Conservation (phyloP, 1,284 basidiomycete genomes). For the Apiotrichum sp. region DNA sequence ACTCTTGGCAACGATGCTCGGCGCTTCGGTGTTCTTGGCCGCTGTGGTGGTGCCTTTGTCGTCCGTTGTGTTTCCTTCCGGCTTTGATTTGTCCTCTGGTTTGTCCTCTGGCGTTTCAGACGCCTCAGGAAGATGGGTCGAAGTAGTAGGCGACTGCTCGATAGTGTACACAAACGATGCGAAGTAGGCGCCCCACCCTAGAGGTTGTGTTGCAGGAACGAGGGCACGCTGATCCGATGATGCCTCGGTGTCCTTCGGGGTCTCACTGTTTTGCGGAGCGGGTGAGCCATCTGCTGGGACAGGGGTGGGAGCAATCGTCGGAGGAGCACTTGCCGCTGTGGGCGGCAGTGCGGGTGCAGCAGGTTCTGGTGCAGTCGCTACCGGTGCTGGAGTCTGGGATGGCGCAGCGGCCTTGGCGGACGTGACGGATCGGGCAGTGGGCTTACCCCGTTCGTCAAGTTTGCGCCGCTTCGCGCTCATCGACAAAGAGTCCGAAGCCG, state of each 20-base stretch:
- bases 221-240: neutral
- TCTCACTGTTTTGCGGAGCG: neutral
- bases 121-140: too few relatives aligned
- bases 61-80: neutral
- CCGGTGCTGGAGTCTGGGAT: neutral
- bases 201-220: neutral
- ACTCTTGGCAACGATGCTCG: too few relatives aligned
- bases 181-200: constrained; percentile 31
- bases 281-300: neutral
- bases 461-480: constrained; percentile 5
- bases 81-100: neutral
- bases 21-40: too few relatives aligned
- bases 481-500: neutral
- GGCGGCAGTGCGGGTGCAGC: neutral
- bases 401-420: neutral
- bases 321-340: too few relatives aligned
- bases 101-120: neutral
- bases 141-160: neutral
- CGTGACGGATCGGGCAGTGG: too few relatives aligned
- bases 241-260: neutral
- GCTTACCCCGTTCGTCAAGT: neutral
- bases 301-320: too few relatives aligned
- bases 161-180: constrained; percentile 24
- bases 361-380: neutral
- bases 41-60: too few relatives aligned